Evolutionary conservation across 2,329 filamentous ascomycete genomes (phyloP), one percentile per base, ranked within the genome.

Genomic region (Rugonectria rugulosa): DNA sequence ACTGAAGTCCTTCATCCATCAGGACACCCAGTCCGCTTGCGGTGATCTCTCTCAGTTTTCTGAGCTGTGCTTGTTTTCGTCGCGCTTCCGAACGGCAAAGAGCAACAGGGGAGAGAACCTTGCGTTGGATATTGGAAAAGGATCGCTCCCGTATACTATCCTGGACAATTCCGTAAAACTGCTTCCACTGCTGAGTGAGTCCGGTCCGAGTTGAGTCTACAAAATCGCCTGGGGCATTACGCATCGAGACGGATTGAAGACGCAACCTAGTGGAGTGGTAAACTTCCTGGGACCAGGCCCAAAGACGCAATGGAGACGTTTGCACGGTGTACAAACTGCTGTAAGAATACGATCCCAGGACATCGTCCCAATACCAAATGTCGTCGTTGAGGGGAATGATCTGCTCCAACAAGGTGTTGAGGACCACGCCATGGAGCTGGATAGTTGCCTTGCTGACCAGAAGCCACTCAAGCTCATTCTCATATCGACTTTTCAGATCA

Each of bases 321-420:
- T 99, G 95, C 8, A 96, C 76, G 12, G 91, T 89, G 73, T 97
- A 97, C 4, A 97, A 72, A 26, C 87, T 88, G 61, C 90, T 93
- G 68, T 89, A 91, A 43, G 86, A 82, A 64, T 91, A 88, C 1
- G 91, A 96, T 9, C 86, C 85, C 24, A 97, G 77, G 2, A 97
- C 84, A 63, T 95, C 90, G 68, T 97, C 91, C 95, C 95, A 99
- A 72, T 98, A 98, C 86, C 89, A 93, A 20, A 97, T 88, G 64
- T 97, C 92, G 62, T 97, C 88, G 65, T 87, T 90, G 15, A 99
- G 75, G 0, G 89, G 88, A 10, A 94, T 87, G 10, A 92, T 96
- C 66, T 95, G 89, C 51, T 94, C 89, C 10, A 97, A 76, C 4
- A 98, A 81, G 0, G 85, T 87, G 64, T 88, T 87, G 63, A 97